Evolutionary conservation across 352 stramenopile species (phyloP).

Genomic region (Phytophthora pseudosyringae): DNA sequence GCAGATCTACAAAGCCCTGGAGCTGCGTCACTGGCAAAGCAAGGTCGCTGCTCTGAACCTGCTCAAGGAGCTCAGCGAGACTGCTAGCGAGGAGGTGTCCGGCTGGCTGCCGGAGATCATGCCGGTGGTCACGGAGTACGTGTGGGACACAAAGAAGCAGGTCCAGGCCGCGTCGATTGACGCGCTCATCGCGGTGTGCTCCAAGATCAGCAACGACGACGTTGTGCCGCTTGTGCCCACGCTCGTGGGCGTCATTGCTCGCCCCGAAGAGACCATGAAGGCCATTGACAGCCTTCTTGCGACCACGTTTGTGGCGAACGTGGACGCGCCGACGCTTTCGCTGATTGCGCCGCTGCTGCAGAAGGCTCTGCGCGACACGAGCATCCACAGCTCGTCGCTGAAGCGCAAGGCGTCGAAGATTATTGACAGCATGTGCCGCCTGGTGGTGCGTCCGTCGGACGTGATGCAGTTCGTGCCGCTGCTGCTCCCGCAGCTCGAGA

Average conservation of each 20-base stretch:
- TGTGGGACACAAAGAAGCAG: conserved; percentile 96
- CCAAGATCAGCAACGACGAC: conserved; percentile 92
- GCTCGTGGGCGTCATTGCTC: conserved; percentile 92
- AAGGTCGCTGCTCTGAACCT: conserved; percentile 88
- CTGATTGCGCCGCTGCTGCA: conserved; percentile 92
- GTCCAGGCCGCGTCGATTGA: conserved; percentile 83
- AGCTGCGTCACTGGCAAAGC: conserved; percentile 84
- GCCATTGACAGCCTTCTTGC: conserved; percentile 91
- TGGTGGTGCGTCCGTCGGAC: conserved; percentile 87
- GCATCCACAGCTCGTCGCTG: conserved; percentile 91
- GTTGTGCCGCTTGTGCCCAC: conserved; percentile 88
- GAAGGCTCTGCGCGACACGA: conserved; percentile 92
- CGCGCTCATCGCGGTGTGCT: conserved; percentile 84
- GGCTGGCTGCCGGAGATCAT: conserved; percentile 91
- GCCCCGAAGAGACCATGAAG: conserved; percentile 91
- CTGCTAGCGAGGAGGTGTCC: conserved; percentile 72
- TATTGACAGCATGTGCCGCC: conserved; percentile 94
- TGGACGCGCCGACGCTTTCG: conserved; percentile 91
- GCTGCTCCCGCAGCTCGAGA: conserved; percentile 92
- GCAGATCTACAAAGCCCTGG: conserved; percentile 64
- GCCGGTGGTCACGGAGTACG: conserved; percentile 85
- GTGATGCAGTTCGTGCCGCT: conserved; percentile 93
- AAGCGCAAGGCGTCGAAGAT: conserved; percentile 93
- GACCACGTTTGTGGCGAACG: conserved; percentile 93
- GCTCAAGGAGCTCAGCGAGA: conserved; percentile 75